Evolutionary conservation across 2,329 filamentous ascomycete genomes (phyloP).

Genomic region (Penicillium polonicum): DNA sequence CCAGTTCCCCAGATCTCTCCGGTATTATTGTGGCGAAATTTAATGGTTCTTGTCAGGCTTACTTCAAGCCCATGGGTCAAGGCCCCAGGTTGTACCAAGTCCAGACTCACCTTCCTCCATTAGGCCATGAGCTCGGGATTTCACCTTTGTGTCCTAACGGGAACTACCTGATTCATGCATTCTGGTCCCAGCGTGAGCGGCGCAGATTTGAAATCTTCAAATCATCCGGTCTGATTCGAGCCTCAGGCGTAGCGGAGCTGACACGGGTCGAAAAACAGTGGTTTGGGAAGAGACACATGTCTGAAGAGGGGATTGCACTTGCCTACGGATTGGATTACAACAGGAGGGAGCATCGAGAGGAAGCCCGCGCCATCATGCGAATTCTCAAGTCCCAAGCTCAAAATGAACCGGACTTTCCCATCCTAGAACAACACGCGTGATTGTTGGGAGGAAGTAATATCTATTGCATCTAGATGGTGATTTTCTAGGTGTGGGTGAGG

Average conservation of each 20-base stretch:
- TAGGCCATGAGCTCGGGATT: neutral
- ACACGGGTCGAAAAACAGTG: neutral
- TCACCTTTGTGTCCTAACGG: neutral
- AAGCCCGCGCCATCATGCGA: constrained; percentile 1
- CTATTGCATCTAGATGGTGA: neutral
- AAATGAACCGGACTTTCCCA: neutral
- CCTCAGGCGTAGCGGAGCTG: neutral
- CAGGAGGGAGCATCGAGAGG: neutral
- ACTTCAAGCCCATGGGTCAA: neutral
- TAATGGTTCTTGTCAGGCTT: neutral
- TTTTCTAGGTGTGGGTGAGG: neutral
- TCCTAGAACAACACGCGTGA: no score
- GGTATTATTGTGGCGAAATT: neutral
- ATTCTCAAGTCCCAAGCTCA: neutral
- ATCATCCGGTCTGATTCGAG: neutral
- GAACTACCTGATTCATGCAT: neutral
- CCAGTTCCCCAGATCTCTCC: neutral
- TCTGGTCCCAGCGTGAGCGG: neutral
- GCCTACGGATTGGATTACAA: neutral
- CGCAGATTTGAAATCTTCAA: neutral
- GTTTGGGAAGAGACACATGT: neutral
- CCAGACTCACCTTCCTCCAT: neutral
- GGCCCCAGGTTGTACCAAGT: neutral
- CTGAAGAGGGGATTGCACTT: neutral
- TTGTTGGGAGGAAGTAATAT: neutral